Conservation (phyloP, 2,329 filamentous ascomycete genomes). For the Colletotrichum sp. region DNA sequence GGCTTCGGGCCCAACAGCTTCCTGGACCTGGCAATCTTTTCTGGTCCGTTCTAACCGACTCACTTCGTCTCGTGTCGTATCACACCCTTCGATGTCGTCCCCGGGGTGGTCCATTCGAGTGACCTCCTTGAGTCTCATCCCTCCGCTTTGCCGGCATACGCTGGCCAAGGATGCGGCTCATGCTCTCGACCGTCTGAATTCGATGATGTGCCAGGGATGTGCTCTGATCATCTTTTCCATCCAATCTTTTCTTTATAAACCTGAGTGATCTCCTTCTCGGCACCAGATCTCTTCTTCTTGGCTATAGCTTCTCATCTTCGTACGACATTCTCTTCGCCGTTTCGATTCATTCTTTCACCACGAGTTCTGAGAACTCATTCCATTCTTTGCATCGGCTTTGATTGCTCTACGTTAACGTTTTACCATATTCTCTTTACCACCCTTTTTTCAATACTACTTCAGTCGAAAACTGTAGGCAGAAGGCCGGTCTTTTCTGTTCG, state of each 20-base stretch:
- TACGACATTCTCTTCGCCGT: constrained; percentile 14
- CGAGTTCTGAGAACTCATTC: constrained; percentile 26
- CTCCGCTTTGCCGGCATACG: not conserved
- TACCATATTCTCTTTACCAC: not conserved
- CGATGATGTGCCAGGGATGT: not conserved
- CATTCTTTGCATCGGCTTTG: constrained; percentile 21
- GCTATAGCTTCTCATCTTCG: constrained; percentile 6
- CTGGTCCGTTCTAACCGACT: not conserved
- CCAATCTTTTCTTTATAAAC: constrained; percentile 14
- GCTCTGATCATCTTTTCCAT: not conserved
- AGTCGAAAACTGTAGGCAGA: not conserved
- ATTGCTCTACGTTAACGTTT: not conserved
- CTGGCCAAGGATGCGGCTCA: not conserved
- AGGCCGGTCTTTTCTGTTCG: constrained; percentile 16
- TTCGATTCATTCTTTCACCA: constrained; percentile 15
- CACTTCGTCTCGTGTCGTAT: constrained; percentile 5
- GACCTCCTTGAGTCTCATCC: not conserved
- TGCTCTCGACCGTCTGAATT: constrained; percentile 8
- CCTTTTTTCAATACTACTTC: not conserved
- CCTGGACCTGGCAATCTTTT: constrained; percentile 4
- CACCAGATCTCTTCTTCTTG: not conserved
- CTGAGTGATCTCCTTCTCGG: not conserved
- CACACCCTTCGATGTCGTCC: not conserved
- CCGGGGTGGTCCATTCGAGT: not conserved
- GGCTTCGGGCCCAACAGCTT: not conserved